A percentile compares a stretch with the other conserved stretches of the same genome.
These are phyloP conservation scores for Fraxinus anomala DNA, from an alignment of 257 asterid species.

Conservation along the genomic window DNA sequence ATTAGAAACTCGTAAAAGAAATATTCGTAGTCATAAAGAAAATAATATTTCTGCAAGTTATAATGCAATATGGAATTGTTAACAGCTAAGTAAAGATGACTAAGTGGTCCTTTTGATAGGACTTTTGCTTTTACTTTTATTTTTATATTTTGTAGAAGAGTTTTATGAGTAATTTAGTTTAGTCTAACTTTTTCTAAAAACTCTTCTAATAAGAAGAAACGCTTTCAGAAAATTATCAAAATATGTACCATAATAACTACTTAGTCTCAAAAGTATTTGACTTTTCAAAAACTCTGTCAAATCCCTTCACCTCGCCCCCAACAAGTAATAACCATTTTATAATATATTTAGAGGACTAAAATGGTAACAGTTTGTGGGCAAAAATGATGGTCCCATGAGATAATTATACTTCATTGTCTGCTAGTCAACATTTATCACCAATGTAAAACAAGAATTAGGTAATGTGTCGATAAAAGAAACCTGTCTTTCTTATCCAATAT, in stretches of 20 bases:
- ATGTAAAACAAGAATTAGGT: background rate
- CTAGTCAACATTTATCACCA: background rate
- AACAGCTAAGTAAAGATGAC: no score
- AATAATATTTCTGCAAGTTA: background rate
- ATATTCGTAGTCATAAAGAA: background rate
- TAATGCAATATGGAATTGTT: background rate
- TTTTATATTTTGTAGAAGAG: no score
- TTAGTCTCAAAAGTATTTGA: no score
- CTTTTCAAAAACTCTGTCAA: no score
- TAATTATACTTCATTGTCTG: background rate
- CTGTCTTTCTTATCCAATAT: background rate
- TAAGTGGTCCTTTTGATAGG: no score
- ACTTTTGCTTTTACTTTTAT: no score
- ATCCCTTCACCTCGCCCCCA: no score
- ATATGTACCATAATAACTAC: no score
- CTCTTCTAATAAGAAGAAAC: no score
- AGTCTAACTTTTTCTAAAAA: slow-evolving; percentile 48
- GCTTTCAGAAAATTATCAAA: no score
- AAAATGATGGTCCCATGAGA: background rate
- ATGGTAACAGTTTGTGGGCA: background rate
- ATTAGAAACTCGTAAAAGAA: background rate
- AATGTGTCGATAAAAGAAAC: no score
- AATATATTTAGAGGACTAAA: background rate
- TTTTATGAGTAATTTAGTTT: no score
- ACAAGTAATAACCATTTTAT: slow-evolving; percentile 3